These are phyloP conservation scores for Nakataea oryzae DNA, from an alignment of 2,329 filamentous ascomycete genomes.

Conservation along the genomic window DNA sequence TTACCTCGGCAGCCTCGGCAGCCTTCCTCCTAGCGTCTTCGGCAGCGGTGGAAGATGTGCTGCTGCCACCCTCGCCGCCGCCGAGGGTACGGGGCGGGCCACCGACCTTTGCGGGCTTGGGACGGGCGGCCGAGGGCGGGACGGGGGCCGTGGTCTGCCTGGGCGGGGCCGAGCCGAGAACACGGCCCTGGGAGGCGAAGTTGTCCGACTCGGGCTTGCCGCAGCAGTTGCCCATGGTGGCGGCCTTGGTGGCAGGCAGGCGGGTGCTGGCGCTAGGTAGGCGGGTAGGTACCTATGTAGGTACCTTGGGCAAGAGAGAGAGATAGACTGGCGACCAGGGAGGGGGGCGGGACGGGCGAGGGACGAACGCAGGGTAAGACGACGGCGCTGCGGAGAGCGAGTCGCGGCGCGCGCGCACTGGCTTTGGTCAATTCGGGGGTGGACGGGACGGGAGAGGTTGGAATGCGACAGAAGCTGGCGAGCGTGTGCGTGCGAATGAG, in stretches of 20 bases:
- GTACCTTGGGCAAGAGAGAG: no score
- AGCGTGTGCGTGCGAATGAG: neutral
- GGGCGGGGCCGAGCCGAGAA: slow-evolving; percentile 49
- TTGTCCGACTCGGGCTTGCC: slow-evolving; percentile 56
- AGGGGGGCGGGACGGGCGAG: neutral
- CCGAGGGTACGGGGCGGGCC: slow-evolving; percentile 57
- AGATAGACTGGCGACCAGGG: no score
- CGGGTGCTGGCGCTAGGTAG: no score
- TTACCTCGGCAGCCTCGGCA: slow-evolving; percentile 77
- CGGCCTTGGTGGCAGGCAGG: neutral
- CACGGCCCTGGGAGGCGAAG: slow-evolving; percentile 64
- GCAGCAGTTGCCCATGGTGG: slow-evolving; percentile 75
- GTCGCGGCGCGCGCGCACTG: neutral
- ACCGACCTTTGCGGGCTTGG: slow-evolving; percentile 33
- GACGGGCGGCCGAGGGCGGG: slow-evolving; percentile 23
- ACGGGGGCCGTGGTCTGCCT: slow-evolving; percentile 38
- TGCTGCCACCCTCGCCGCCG: slow-evolving; percentile 39
- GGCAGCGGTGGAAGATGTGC: slow-evolving; percentile 1
- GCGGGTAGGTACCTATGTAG: no score
- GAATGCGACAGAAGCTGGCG: neutral
- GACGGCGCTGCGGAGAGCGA: neutral
- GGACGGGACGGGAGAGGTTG: neutral
- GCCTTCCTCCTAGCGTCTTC: slow-evolving; percentile 62
- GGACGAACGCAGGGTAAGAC: neutral
- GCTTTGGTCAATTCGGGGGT: neutral